phyloP scores from a whole-genome alignment of 495 filamentous ascomycete genomes.

The Bryoglossum gracile region DNA sequence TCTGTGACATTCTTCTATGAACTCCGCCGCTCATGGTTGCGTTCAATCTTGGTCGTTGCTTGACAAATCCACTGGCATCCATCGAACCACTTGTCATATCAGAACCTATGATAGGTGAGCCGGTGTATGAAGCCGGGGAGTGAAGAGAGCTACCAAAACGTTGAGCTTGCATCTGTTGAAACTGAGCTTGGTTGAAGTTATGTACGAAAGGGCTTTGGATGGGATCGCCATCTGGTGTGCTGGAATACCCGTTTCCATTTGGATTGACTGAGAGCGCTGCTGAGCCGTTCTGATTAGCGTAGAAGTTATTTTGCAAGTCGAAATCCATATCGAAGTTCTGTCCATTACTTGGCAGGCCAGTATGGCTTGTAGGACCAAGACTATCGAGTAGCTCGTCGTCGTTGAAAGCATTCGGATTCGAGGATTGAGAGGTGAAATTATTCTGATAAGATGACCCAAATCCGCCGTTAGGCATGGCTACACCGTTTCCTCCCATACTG shows the following conservation, averaged over 20 bases:
- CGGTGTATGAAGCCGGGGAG: constrained; percentile 42
- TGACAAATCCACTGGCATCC: constrained; percentile 43
- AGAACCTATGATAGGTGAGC: constrained; percentile 44
- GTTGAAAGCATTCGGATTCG: constrained; percentile 33
- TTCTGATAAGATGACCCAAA: constrained; percentile 22
- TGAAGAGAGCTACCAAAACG: constrained; percentile 45
- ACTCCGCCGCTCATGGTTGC: constrained; percentile 60
- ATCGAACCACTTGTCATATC: constrained; percentile 33
- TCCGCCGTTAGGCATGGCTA: constrained; percentile 20
- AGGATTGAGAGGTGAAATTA: constrained; percentile 17
- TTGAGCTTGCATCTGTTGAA: constrained; percentile 52
- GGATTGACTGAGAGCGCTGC: constrained; percentile 33
- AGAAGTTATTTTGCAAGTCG: constrained; percentile 39
- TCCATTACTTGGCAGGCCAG: constrained; percentile 39
- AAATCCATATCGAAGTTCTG: constrained; percentile 44
- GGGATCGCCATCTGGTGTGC: constrained; percentile 79
- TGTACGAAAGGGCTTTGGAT: constrained; percentile 82
- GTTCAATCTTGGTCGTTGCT: constrained; percentile 50
- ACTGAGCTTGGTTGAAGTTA: constrained; percentile 67
- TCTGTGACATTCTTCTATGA: constrained; percentile 55
- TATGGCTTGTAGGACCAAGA: constrained; percentile 35
- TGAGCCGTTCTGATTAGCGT: constrained; percentile 34
- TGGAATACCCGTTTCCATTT: constrained; percentile 57
- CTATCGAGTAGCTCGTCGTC: constrained; percentile 61
- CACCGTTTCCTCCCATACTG: constrained; percentile 48